These are phyloP conservation scores for Periconia digitata DNA, from an alignment of 2,329 filamentous ascomycete species.

Conservation along the genomic window DNA sequence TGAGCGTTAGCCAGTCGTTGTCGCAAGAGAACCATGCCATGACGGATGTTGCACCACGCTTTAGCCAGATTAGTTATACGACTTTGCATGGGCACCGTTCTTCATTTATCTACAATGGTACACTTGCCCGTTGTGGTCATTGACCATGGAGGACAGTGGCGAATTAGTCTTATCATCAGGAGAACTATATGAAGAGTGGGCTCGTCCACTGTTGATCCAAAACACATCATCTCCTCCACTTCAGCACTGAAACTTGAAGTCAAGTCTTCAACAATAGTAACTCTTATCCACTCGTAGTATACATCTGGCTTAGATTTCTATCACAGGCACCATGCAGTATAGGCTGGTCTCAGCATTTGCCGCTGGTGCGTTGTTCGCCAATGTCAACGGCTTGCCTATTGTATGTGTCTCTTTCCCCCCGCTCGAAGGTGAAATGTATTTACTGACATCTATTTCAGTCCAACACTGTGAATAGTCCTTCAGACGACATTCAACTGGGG, in stretches of 20 bases:
- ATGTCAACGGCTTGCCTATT: conserved; percentile 25
- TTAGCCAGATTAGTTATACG: conserved; percentile 32
- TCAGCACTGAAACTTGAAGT: neutral
- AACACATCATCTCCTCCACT: conserved; percentile 12
- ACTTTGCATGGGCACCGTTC: conserved; percentile 9
- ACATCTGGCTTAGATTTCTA: conserved; percentile 5
- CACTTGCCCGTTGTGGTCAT: conserved; percentile 1
- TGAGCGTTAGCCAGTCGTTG: conserved; percentile 11
- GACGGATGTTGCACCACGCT: conserved; percentile 21
- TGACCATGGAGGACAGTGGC: conserved; percentile 13
- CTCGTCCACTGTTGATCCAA: conserved; percentile 12
- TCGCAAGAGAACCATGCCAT: conserved; percentile 17
- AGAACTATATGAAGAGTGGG: conserved; percentile 22
- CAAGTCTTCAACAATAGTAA: too few species aligned
- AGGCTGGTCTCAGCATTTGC: conserved; percentile 28
- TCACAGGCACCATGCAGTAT: conserved; percentile 26
- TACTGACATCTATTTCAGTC: neutral
- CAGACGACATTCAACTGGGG: conserved; percentile 6
- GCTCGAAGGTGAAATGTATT: conserved; percentile 2
- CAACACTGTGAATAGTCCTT: neutral
- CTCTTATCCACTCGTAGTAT: neutral
- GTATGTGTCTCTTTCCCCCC: conserved; percentile 9
- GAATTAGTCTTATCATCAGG: conserved; percentile 16
- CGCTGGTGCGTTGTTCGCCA: conserved; percentile 23
- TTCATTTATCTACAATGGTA: conserved; percentile 7